A percentile compares a stretch with the other conserved stretches of the same genome.
Conservation (phyloP, 352 stramenopile genomes). For the Pythium grandisporangium region DNA sequence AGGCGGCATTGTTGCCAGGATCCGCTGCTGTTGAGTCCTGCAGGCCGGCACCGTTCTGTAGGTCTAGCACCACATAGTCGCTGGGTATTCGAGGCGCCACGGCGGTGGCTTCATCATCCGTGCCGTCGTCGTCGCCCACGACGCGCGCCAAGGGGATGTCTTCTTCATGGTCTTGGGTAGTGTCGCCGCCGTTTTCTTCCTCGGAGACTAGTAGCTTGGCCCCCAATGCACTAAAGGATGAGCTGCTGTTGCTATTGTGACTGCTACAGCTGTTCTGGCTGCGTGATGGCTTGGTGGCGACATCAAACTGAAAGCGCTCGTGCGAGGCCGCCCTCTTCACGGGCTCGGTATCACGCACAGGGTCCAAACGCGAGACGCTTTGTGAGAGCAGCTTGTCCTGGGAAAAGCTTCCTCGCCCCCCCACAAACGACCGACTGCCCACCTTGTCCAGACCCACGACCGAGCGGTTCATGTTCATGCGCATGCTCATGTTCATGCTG, state of each 20-base stretch:
- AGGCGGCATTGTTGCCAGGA: slow-evolving; percentile 27
- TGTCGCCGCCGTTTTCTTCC: not conserved
- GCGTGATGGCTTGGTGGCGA: not conserved
- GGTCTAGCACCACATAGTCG: slow-evolving; percentile 79
- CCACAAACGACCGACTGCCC: slow-evolving; percentile 7
- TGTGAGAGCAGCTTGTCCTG: slow-evolving; percentile 29
- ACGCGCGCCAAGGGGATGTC: slow-evolving; percentile 51
- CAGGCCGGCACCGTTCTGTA: slow-evolving; percentile 53
- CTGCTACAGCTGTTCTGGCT: too few species aligned
- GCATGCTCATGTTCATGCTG: slow-evolving; percentile 16
- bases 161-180: slow-evolving; percentile 4
- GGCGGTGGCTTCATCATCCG: too few species aligned
- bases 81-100: slow-evolving; percentile 26
- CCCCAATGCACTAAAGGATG: slow-evolving; percentile 8
- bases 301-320: not conserved
- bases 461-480: slow-evolving; percentile 44
- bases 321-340: too few species aligned
- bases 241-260: slow-evolving; percentile 7
- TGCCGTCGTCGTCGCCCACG: slow-evolving; percentile 19
- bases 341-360: not conserved
- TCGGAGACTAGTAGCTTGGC: slow-evolving; percentile 24
- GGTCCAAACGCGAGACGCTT: slow-evolving; percentile 12
- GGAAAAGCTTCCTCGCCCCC: not conserved
- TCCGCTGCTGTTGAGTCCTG: slow-evolving; percentile 14
- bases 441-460: slow-evolving; percentile 43